Evolutionary conservation across 805 yeast species (phyloP), one percentile per base, ranked within the genome.

Genomic region (Pichia phayaonensis): DNA sequence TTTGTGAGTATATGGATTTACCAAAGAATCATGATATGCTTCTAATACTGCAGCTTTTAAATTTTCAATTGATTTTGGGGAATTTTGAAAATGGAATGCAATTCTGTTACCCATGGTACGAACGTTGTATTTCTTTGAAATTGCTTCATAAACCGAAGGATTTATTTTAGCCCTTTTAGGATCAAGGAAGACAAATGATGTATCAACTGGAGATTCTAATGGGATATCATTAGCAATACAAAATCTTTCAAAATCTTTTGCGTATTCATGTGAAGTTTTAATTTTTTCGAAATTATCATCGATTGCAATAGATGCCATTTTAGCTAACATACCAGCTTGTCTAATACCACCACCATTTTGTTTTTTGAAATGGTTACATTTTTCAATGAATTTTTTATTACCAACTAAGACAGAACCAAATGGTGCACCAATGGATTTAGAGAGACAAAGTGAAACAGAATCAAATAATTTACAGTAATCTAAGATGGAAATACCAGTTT

Each of bases 331-430:
- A 49, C 97, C 97, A 40, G 86, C 74, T 69, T 90, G 97, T 64
- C 97, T 76, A 46, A 90, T 80, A 56, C 97, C 97, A 58, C 97
- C 97, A 63, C 97, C 97, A 58, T 80, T 79, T 69, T 90, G 97
- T 62, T 90, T 90, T 59, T 86, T 84, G 72, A 90, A 85, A 69
- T 90, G 95, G 64, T 82, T 84, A 42, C 94, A 88, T 61, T 79
- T 82, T 59, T 72, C 69, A 55, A 89, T 83, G 58, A 81, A 75
- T 46, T 71, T 69, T 34, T 64, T 60, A 42, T 72, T 68, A 42
- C 96, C 95, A 36, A 89, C 96, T 42, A 90, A 72, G 5, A 90
- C 80, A 16, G 95, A 84, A 8, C 97, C 97, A 60, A 90, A 82
- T 51, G 97, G 97, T 1, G 97, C 97, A 53, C 96, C 96, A 60